Conservation (phyloP, 2,329 filamentous ascomycete genomes). For the Cryphonectria japonica region DNA sequence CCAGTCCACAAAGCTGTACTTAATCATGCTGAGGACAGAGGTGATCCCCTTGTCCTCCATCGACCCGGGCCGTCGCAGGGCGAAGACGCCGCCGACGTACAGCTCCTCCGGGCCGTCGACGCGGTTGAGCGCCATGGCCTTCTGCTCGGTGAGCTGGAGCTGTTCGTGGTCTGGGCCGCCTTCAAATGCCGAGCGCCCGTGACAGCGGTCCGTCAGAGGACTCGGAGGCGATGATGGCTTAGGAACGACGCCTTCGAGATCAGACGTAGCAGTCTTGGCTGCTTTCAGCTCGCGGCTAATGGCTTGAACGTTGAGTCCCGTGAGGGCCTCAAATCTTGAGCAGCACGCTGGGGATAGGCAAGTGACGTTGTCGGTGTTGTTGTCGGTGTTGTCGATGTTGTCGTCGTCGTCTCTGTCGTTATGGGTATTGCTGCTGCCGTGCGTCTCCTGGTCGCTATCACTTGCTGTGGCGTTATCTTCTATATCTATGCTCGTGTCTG, state of each 20-base stretch:
- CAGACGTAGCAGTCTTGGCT: not conserved
- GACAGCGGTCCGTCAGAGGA: constrained; percentile 20
- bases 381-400: not conserved
- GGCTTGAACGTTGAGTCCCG: constrained; percentile 24
- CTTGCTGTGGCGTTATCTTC: constrained; percentile 20
- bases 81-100: constrained; percentile 66
- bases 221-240: not conserved
- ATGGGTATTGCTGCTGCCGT: not conserved
- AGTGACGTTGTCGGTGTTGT: constrained; percentile 16
- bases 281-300: constrained; percentile 25
- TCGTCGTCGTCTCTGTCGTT: not conserved
- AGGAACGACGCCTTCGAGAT: not conserved
- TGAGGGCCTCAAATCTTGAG: constrained; percentile 28
- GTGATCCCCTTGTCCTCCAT: constrained; percentile 78
- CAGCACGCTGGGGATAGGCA: constrained; percentile 27
- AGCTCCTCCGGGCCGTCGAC: constrained; percentile 48
- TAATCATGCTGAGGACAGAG: constrained; percentile 82
- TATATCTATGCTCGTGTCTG: constrained; percentile 18
- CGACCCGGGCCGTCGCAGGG: constrained; percentile 71
- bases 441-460: constrained; percentile 5
- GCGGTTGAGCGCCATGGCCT: constrained; percentile 47
- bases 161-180: constrained; percentile 26
- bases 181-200: constrained; percentile 28
- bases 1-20: constrained; percentile 47
- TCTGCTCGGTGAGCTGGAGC: constrained; percentile 29